Base-by-base conservation (phyloP, 257 asterid species). In the Plantago elongata region DNA sequence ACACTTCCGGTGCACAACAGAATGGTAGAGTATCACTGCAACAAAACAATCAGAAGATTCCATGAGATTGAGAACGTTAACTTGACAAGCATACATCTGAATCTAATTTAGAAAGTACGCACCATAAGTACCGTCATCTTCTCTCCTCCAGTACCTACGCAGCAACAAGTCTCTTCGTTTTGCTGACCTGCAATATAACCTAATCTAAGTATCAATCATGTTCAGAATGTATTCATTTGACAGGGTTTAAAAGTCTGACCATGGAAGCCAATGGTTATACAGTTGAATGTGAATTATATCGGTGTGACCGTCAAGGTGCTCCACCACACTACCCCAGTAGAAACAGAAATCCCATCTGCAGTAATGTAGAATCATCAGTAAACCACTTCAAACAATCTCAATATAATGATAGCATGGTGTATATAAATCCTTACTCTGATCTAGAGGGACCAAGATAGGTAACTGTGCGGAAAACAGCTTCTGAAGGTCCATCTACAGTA, bases 121-220 rank as follows among this genome's bases (percentile, higher is more conserved):
- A 92, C 99, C 99, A 37, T 89, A 92, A 61, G 95, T 83, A 72
- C 97, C 97, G 50, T 92, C 97, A 15, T 86, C 95, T 80, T 92
- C 99, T 77, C 91, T 83, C 76, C 99, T 92, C 99, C 99, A 92
- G 74, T 86, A 89, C 27, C 99, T 85, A 3, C 93, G 85, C 17
- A 92, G 74, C 67, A 92, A 73, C 58, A 92, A 54, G 74, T 92
- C 99, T 63, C 99, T 78, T 68, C 89, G 79, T 69, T 86, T 92
- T 87, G 77, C 77, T 62, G 89, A 81, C 99, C 99, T 92, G 74
- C 45, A 77, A 68, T 5, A 30, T 40, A 69, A 51, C 10, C 48
- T 46, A 67, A 58, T 67, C 51, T 66, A 42, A 59, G 70, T 37
- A 61, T 51, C 34, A 65, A 60, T 52, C 42, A 8, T 63, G 43